Conservation (phyloP, 768 basidiomycete species). For the Leccinellum luteum region DNA sequence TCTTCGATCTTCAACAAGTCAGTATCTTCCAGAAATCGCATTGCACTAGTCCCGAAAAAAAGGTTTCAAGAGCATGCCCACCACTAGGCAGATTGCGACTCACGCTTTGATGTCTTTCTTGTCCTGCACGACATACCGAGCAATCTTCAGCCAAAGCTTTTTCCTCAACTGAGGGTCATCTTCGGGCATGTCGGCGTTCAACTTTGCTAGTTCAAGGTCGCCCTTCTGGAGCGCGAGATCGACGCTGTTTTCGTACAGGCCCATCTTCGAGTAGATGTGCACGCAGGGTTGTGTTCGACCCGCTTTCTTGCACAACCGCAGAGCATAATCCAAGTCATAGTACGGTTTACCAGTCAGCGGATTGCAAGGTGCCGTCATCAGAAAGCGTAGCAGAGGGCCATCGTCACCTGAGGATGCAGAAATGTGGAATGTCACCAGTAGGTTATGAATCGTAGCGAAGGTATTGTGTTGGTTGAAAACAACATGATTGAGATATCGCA, state of each 20-base stretch:
- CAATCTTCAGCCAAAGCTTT: slow-evolving; percentile 97
- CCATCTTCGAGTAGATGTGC: slow-evolving; percentile 97
- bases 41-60: slow-evolving; percentile 59
- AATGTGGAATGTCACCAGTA: slow-evolving; percentile 85
- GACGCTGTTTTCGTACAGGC: slow-evolving; percentile 93
- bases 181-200: slow-evolving; percentile 92
- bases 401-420: slow-evolving; percentile 64
- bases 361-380: slow-evolving; percentile 77
- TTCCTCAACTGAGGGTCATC: slow-evolving; percentile 85
- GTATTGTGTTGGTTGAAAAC: slow-evolving; percentile 80
- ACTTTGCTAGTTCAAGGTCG: slow-evolving; percentile 91
- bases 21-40: slow-evolving; percentile 94
- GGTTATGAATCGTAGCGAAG: slow-evolving; percentile 88
- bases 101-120: slow-evolving; percentile 98
- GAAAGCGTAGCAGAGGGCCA: slow-evolving; percentile 76
- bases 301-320: slow-evolving; percentile 85
- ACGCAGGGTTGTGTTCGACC: slow-evolving; percentile 87
- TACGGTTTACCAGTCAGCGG: slow-evolving; percentile 84
- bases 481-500: slow-evolving; percentile 83
- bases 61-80: background rate
- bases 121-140: slow-evolving; percentile 97
- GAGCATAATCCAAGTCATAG: slow-evolving; percentile 95
- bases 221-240: slow-evolving; percentile 93
- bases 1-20: slow-evolving; percentile 97
- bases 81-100: slow-evolving; percentile 32